Base-by-base conservation (phyloP, 2,329 filamentous ascomycete genomes). In the Neonectria punicea region DNA sequence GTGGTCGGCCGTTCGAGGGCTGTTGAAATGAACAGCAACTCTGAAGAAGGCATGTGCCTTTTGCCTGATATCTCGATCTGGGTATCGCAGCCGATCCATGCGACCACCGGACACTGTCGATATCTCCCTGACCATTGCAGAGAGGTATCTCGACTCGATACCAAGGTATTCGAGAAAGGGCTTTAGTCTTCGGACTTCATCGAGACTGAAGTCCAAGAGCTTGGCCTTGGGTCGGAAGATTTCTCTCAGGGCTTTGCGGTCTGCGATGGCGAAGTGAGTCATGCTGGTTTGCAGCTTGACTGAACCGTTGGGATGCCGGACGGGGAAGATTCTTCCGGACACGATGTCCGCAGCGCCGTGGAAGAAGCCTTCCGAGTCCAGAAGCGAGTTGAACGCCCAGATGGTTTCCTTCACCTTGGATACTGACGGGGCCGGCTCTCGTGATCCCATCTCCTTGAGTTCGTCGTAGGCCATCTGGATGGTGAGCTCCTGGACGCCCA, bases 121-220 rank as follows among this genome's bases (percentile, higher is more conserved):
- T 1, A 76, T 75, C 41, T 82, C 76, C n/a, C 72, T 75, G 1
- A 80, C 76, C 10, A 65, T 64, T 5, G 4, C 32, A 1, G 80
- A 82, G 1, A 83, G 39, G 57, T 76, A 80, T 5, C 77, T 71
- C 1, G 57, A 28, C 8, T 75, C 71, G 0, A 83, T 63, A 0
- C 70, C 61, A 4, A 70, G 53, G 81, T 81, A 83, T 0, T 69
- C 46, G 5, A 83, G 14, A 5, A 82, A 76, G 1, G 71, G 72
- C 3, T 58, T 59, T 1, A 83, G 61, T 0, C 58, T 63, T 2
- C 62, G 66, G 4, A 80, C 68, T 1, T 82, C 77, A 7, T 79
- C 71, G 2, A 80, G 51, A 0, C 50, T 67, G 55, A 81, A 82
- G 60, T 81, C 79, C 0, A 83, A 68, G 2, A 78, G 61, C 51